Evolutionary conservation across 2,329 filamentous ascomycete species (phyloP), one percentile per base, ranked within the genome.

Genomic region (Emericellopsis cladophorae): DNA sequence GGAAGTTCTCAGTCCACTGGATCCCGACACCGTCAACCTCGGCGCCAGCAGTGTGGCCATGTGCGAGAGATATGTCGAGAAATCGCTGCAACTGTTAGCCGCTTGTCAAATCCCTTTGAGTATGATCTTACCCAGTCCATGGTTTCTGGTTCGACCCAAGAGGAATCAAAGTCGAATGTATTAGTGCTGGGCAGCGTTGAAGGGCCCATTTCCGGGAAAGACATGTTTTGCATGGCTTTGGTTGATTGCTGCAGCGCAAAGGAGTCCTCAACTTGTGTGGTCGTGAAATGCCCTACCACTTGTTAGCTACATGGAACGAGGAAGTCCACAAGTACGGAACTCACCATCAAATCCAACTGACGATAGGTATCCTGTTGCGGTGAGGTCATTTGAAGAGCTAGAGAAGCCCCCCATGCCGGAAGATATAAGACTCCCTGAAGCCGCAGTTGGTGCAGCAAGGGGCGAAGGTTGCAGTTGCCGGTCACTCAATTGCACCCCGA

Each of bases 51-150:
- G 53, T 48, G 34, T 54, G 49, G 39, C 50, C 56, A 26, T 59
- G 54, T 22, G 54, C 54, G 22, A 60, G 48, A 22, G 57, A 59
- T 33, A 55, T 53, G 45, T 60, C 58, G 23, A 59, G 52, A 47
- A 51, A 55, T 32, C 56, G 55, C 56, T 58, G 35, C 39, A 42
- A 22, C 50, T 42, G 16, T 29, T 29, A 31, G 24, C 29, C 18
- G 24, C 9, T 15, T 31, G 15, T 29, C 24, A 14, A 41, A 29
- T 12, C 33, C 6, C 8, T 18, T 21, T 26, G 23, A 14, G 29
- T 15, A 33, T 15, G n/a, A 6, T 54, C 59, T 46, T 49, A 64
- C 61, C 61, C 61, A 64, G 43, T 64, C 61, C 53, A 64, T 57
- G 40, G 51, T 21, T 24, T 46, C 47, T 39, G 50, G 48, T 11